Conservation (phyloP, 495 filamentous ascomycete species). For the Usnea hakonensis region DNA sequence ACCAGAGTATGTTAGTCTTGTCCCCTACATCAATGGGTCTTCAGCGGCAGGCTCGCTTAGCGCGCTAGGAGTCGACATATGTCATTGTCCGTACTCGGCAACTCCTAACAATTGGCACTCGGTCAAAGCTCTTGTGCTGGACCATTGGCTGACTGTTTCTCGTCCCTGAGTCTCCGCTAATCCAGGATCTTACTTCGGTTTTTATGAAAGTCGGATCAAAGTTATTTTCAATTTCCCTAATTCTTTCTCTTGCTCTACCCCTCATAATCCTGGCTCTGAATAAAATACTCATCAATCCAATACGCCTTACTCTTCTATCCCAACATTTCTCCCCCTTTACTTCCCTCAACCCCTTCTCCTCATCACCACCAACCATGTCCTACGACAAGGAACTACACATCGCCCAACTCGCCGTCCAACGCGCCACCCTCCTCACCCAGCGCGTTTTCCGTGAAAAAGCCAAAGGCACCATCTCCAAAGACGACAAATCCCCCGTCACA, state of each 20-base stretch:
- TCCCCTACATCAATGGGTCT: not conserved
- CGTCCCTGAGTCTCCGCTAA: not conserved
- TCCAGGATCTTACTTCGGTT: not conserved
- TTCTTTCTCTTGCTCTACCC: conserved; percentile 44
- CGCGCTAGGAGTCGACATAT: not conserved
- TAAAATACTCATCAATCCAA: conserved; percentile 33
- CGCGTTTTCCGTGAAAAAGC: conserved; percentile 84
- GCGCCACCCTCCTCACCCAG: conserved; percentile 82
- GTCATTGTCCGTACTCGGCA: conserved; percentile 31
- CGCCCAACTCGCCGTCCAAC: conserved; percentile 85
- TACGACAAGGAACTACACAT: conserved; percentile 79
- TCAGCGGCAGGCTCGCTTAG: not conserved
- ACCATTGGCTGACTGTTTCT: not conserved
- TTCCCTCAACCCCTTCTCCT: conserved; percentile 7
- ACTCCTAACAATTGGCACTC: too few species aligned
- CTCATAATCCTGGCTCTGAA: conserved; percentile 32
- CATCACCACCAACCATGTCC: conserved; percentile 34
- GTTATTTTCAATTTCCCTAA: conserved; percentile 26
- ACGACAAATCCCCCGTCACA: conserved; percentile 92
- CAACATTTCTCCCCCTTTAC: conserved; percentile 27
- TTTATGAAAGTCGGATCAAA: not conserved
- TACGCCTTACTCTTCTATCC: conserved; percentile 36
- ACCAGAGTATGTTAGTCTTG: not conserved
- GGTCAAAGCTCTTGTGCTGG: too few species aligned
- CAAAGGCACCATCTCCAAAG: conserved; percentile 89